Evolutionary conservation across 306 rosid species (phyloP).

Genomic region (Prinsepia uniflora): DNA sequence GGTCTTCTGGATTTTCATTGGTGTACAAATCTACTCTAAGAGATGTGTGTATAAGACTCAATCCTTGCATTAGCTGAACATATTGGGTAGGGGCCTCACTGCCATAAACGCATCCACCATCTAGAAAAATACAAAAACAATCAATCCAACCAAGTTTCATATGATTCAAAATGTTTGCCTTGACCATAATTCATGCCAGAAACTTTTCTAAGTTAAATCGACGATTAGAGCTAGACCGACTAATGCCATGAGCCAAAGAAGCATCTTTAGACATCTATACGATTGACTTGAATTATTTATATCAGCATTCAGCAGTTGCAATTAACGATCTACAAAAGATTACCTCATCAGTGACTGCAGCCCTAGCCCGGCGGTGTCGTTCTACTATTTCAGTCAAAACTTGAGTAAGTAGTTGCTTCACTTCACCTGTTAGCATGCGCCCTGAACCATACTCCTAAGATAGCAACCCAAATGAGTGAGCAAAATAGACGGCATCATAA

Average conservation of each 20-base stretch:
- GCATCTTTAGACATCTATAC: not conserved
- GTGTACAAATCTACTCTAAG: no score
- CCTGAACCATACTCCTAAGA: constrained; percentile 86
- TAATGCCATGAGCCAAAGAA: not conserved
- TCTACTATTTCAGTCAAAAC: constrained; percentile 79
- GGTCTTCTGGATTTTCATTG: no score
- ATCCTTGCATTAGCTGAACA: constrained; percentile 33
- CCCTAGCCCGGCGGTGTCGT: constrained; percentile 76
- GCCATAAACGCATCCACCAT: constrained; percentile 97
- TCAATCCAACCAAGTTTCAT: not conserved
- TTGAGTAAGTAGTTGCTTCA: constrained; percentile 60
- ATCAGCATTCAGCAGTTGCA: not conserved
- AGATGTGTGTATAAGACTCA: no score
- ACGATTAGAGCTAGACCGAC: no score
- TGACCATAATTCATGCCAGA: no score
- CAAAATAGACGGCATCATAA: not conserved
- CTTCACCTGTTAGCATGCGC: constrained; percentile 86
- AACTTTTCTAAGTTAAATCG: no score
- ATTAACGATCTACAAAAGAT: not conserved
- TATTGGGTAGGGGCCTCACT: constrained; percentile 70
- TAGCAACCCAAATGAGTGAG: constrained; percentile 14
- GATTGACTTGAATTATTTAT: not conserved
- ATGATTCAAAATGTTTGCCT: not conserved
- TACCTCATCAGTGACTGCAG: constrained; percentile 42
- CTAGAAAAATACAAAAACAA: constrained; percentile 30